phyloP scores from a whole-genome alignment of 805 yeast species.

The Candida ortonii region DNA sequence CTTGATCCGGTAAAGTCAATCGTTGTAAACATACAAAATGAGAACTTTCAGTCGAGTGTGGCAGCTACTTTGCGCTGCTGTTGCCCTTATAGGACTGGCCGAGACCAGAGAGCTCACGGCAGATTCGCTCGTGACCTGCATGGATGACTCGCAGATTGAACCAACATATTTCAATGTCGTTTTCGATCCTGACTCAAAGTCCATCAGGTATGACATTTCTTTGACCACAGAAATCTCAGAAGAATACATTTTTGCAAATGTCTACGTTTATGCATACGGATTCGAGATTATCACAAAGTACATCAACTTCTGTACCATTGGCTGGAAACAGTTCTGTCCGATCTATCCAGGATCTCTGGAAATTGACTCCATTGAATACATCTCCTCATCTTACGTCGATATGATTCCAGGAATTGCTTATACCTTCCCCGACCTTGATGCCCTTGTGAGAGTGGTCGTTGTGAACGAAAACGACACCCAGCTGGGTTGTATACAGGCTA shows the following conservation, averaged over 20 bases:
- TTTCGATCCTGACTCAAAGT: constrained; percentile 67
- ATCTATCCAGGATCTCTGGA: constrained; percentile 78
- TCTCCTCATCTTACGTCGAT: constrained; percentile 45
- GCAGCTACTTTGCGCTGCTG: constrained; percentile 3
- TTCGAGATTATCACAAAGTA: constrained; percentile 58
- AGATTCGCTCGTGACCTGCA: constrained; percentile 81
- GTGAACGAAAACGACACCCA: constrained; percentile 35
- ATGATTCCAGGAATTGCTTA: constrained; percentile 83
- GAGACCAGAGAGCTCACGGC: constrained; percentile 48
- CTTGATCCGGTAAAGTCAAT: too few species aligned
- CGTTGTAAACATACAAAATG: too few species aligned
- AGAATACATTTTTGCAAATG: constrained; percentile 62
- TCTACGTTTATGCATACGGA: constrained; percentile 84
- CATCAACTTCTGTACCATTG: constrained; percentile 61
- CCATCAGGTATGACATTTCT: constrained; percentile 66
- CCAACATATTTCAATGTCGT: constrained; percentile 73
- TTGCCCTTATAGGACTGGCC: constrained; percentile 1
- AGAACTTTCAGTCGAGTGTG: too few species aligned
- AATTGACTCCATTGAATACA: constrained; percentile 65
- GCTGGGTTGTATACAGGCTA: constrained; percentile 74
- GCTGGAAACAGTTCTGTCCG: constrained; percentile 90
- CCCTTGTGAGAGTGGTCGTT: constrained; percentile 58
- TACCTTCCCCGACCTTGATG: constrained; percentile 84
- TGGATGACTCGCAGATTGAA: constrained; percentile 68
- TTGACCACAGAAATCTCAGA: constrained; percentile 64